Evolutionary conservation across 164 flowering plant species (phyloP).

Genomic region (Macadamia tetraphylla): DNA sequence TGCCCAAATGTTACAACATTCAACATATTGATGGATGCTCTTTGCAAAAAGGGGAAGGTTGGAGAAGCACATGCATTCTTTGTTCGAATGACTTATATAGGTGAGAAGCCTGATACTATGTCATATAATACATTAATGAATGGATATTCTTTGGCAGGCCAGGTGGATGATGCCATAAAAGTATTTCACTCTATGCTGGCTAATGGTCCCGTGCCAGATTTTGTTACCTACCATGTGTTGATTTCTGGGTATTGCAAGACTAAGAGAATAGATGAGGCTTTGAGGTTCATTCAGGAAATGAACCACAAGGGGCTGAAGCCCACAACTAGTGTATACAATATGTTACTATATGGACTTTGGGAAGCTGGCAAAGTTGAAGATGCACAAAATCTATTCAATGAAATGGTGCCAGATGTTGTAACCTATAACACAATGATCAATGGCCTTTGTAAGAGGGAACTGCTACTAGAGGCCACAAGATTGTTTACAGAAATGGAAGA

Average conservation of each 20-base stretch:
- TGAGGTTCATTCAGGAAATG: not conserved
- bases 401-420: not conserved
- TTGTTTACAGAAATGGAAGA: constrained; percentile 1
- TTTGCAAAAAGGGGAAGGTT: no score
- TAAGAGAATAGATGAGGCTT: not conserved
- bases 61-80: no score
- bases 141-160: no score
- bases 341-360: not conserved
- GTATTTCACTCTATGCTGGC: not conserved
- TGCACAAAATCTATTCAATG: not conserved
- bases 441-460: no score
- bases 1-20: no score
- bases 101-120: no score
- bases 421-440: no score
- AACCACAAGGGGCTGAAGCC: not conserved
- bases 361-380: not conserved
- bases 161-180: no score
- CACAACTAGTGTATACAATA: not conserved
- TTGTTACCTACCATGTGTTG: not conserved
- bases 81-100: no score
- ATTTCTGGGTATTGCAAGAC: not conserved
- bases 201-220: not conserved
- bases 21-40: no score
- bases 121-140: no score
- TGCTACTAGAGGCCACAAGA: not conserved